Evolutionary conservation across 179 eudicot species (phyloP).

Genomic region (Patellifolia procumbens): DNA sequence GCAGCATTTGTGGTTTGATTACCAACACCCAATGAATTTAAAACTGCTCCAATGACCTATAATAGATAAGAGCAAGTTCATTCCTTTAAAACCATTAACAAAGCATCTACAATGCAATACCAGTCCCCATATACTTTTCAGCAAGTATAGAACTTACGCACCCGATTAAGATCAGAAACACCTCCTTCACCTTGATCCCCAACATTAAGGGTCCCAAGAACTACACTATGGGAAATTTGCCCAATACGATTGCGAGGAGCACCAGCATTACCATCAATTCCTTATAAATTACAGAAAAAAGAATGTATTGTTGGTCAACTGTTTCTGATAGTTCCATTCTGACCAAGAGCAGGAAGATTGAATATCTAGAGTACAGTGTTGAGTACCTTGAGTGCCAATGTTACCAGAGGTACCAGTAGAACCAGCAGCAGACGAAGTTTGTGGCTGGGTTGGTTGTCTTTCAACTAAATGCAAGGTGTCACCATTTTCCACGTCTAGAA

Average conservation of each 20-base stretch:
- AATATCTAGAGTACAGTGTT: not conserved
- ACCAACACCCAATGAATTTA: slow-evolving; percentile 78
- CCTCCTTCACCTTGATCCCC: slow-evolving; percentile 85
- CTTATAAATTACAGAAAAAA: slow-evolving; percentile 33
- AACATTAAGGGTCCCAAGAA: slow-evolving; percentile 74
- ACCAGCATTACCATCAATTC: slow-evolving; percentile 59
- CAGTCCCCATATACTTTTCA: not conserved
- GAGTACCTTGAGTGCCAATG: slow-evolving; percentile 49
- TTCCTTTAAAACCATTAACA: slow-evolving; percentile 6
- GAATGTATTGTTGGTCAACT: not conserved
- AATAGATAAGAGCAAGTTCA: not conserved
- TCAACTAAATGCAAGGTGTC: slow-evolving; percentile 88
- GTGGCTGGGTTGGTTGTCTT: slow-evolving; percentile 75
- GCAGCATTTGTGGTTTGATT: slow-evolving; percentile 38
- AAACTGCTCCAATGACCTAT: slow-evolving; percentile 91
- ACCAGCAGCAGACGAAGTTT: slow-evolving; percentile 58
- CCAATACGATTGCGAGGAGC: slow-evolving; percentile 65
- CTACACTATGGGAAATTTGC: slow-evolving; percentile 82
- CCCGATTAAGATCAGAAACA: slow-evolving; percentile 76
- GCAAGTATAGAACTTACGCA: slow-evolving; percentile 30
- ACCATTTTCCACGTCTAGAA: slow-evolving; percentile 81
- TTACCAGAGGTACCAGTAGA: slow-evolving; percentile 52
- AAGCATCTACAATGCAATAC: not conserved
- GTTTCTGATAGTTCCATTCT: not conserved
- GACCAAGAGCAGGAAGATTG: not conserved